These are phyloP conservation scores for Backusella sp. DNA, from an alignment of 192 early-diverging fungal genomes.

Conservation along the genomic window DNA sequence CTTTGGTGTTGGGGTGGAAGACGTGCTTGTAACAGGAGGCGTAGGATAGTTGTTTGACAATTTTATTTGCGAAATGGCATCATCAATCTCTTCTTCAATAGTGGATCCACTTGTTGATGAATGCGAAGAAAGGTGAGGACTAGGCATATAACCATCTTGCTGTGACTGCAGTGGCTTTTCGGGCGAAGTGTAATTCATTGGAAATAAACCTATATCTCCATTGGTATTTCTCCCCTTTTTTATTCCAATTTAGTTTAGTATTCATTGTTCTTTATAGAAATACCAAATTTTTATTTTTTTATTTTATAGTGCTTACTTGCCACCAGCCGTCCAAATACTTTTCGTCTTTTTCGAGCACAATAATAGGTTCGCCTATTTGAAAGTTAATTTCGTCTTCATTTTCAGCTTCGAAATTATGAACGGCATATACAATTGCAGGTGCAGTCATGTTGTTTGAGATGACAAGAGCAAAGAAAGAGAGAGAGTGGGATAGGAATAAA, in stretches of 20 bases:
- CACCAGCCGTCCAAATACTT: slow-evolving; percentile 79
- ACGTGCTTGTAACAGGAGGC: not conserved
- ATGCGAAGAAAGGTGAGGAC: slow-evolving; percentile 5
- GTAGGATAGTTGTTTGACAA: not conserved
- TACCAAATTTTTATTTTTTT: not conserved
- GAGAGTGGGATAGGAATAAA: not conserved
- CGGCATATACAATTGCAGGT: slow-evolving; percentile 50
- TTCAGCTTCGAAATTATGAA: slow-evolving; percentile 61
- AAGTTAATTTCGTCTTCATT: slow-evolving; percentile 77
- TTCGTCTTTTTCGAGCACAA: slow-evolving; percentile 75
- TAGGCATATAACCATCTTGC: slow-evolving; percentile 7
- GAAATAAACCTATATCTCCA: slow-evolving; percentile 70
- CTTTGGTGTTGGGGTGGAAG: not conserved
- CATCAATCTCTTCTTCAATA: slow-evolving; percentile 14
- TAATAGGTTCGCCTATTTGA: slow-evolving; percentile 59
- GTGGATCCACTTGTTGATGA: slow-evolving; percentile 14
- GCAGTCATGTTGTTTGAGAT: slow-evolving; percentile 19
- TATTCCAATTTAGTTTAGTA: not conserved
- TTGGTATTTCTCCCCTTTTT: slow-evolving; percentile 62
- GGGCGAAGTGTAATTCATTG: slow-evolving; percentile 60
- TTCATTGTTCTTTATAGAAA: not conserved
- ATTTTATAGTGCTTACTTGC: slow-evolving; percentile 50
- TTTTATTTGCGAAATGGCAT: slow-evolving; percentile 14
- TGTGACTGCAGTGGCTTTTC: not conserved
- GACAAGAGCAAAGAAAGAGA: not conserved